Evolutionary conservation across 2,329 filamentous ascomycete genomes (phyloP).

Genomic region (Hypomyces perniciosus): DNA sequence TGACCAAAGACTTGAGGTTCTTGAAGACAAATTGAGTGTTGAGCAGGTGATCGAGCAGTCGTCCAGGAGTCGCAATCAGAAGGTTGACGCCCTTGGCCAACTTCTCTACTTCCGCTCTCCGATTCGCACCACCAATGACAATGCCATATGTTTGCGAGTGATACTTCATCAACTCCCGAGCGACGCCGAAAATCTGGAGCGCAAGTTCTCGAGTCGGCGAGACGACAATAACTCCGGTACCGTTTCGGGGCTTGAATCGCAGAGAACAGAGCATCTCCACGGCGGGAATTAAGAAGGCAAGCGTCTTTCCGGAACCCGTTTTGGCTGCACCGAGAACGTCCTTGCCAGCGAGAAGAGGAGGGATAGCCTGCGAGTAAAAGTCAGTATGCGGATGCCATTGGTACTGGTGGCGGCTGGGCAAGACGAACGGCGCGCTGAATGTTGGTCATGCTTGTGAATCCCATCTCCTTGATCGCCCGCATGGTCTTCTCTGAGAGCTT

Average conservation of each 20-base stretch:
- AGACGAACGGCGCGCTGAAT: conserved; percentile 64
- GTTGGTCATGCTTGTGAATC: conserved; percentile 91
- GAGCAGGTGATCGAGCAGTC: conserved; percentile 87
- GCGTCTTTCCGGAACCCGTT: conserved; percentile 91
- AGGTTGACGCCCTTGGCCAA: conserved; percentile 91
- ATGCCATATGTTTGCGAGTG: conserved; percentile 95
- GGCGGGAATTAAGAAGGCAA: conserved; percentile 90
- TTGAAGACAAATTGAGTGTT: conserved; percentile 85
- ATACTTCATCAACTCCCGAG: conserved; percentile 83
- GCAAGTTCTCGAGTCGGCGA: conserved; percentile 67
- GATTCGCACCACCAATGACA: conserved; percentile 90
- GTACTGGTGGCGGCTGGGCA: neutral
- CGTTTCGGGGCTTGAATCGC: conserved; percentile 91
- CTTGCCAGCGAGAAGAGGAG: conserved; percentile 78
- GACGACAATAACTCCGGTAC: conserved; percentile 85
- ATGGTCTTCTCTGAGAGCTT: conserved; percentile 84
- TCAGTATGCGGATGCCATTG: neutral
- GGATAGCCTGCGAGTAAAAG: conserved; percentile 53
- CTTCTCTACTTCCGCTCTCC: conserved; percentile 88
- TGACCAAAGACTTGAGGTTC: conserved; percentile 85
- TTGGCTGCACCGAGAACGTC: conserved; percentile 95
- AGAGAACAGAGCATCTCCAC: conserved; percentile 88
- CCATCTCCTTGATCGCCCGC: conserved; percentile 84
- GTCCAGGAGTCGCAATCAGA: conserved; percentile 86
- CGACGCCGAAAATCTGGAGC: conserved; percentile 84